These are phyloP conservation scores for Gracilaria vermiculophylla DNA, from an alignment of 23 red algal genomes.

Conservation along the genomic window DNA sequence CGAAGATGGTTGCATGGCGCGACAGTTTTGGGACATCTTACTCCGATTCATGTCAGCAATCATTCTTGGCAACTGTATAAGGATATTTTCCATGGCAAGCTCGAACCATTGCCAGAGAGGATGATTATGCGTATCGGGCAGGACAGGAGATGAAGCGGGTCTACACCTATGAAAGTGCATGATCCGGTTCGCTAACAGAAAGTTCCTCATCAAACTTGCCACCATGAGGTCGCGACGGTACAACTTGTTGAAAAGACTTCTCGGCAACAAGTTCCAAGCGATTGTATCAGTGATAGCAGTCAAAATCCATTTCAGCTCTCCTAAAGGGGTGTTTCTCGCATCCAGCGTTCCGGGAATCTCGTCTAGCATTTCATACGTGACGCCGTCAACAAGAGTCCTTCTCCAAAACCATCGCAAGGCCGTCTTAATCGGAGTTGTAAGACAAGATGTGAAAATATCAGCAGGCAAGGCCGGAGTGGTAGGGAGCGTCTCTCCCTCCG, in stretches of 20 bases:
- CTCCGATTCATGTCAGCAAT: constrained; percentile 49
- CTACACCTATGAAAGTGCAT: constrained; percentile 83
- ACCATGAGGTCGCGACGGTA: constrained; percentile 93
- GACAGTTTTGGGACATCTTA: not conserved
- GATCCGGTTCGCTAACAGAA: constrained; percentile 87
- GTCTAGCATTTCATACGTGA: constrained; percentile 86
- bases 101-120: constrained; percentile 92
- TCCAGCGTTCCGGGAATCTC: constrained; percentile 88
- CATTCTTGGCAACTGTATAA: constrained; percentile 86
- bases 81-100: constrained; percentile 84
- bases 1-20: constrained; percentile 11
- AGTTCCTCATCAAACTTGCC: constrained; percentile 93
- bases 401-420: constrained; percentile 80
- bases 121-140: constrained; percentile 82
- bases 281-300: constrained; percentile 97
- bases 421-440: constrained; percentile 97
- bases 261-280: constrained; percentile 95
- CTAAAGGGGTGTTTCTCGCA: constrained; percentile 82
- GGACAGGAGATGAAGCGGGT: constrained; percentile 68
- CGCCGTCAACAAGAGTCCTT: constrained; percentile 54
- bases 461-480: constrained; percentile 76
- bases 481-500: constrained; percentile 74
- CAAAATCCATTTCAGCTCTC: constrained; percentile 87
- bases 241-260: constrained; percentile 79
- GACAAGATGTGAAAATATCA: constrained; percentile 95